Base-by-base conservation (phyloP, 768 basidiomycete species). In the Mrakia hoshinonis region DNA sequence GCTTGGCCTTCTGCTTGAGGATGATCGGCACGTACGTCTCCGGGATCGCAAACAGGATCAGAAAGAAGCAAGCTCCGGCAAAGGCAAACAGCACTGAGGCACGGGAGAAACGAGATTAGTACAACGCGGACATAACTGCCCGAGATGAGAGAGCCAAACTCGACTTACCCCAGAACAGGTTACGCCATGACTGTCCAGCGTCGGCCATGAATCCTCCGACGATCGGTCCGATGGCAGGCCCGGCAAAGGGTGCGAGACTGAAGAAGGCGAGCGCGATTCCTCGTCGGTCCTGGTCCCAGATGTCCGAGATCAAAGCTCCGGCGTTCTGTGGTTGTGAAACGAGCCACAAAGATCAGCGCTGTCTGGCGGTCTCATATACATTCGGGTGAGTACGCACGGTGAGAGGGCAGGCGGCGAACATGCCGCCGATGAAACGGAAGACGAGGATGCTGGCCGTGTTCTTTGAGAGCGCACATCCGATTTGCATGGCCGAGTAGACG, bases 391-490 rank as follows among this genome's bases (percentile, higher is more conserved):
- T 43, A 43, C 43, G 43, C 15, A 43, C 43, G 39, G 81, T 82
- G 60, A 82, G 74, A 0, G 80, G 77, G 43, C 81, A 79, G 4
- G 79, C 75, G 15, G 81, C 82, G 73, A 81, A 81, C 3, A 74
- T 78, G 6, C 43, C 43, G 6, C 43, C 43, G 43, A 43, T 43
- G 5, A 81, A 76, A 1, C 82, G 77, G 76, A 82, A 82, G 61
- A 81, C 58, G 34, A 83, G 75, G 60, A 83, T 79, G 0, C 76
- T 76, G 11, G 78, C 80, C 6, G 80, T 79, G 71, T 81, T 82
- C 68, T 76, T 77, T 0, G 81, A 77, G 6, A 81, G 77, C 3
- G 81, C 81, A 60, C 79, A 81, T 9, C 81, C 82, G 71, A 81
- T 76, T 60, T 60, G 54, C 24, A 43, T 55, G 4, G 38, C 36